These are phyloP conservation scores for Hypsizygus marmoreus DNA, from an alignment of 768 basidiomycete genomes.

Conservation along the genomic window DNA sequence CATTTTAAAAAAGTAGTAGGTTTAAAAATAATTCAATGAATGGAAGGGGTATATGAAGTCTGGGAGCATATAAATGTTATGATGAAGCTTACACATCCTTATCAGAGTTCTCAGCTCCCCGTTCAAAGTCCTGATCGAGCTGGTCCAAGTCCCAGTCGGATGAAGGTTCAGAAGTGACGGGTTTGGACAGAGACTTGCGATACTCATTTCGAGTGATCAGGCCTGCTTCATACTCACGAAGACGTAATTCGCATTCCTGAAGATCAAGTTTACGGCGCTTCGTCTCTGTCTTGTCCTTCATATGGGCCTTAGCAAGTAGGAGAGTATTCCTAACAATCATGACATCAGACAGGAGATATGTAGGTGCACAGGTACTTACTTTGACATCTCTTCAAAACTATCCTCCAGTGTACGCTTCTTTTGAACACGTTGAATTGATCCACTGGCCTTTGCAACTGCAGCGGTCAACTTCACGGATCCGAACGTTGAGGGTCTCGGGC, in stretches of 20 bases:
- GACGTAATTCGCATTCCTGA: slow-evolving; percentile 2
- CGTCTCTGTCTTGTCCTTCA: not conserved
- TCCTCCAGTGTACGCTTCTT: slow-evolving; percentile 8
- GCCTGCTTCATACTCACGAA: not conserved
- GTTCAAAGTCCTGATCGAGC: not conserved
- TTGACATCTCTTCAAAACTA: slow-evolving; percentile 9
- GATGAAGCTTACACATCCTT: not conserved
- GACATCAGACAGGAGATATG: not conserved
- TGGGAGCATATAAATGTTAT: not conserved
- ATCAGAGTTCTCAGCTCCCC: no score
- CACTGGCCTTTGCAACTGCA: slow-evolving; percentile 6
- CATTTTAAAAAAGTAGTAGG: slow-evolving; percentile 10
- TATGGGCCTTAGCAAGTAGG: not conserved
- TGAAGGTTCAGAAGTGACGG: not conserved
- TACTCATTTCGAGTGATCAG: not conserved
- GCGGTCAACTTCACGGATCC: not conserved
- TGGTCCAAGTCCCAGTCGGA: slow-evolving; percentile 1
- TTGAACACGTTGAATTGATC: slow-evolving; percentile 1
- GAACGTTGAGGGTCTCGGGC: not conserved
- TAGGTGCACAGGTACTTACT: no score
- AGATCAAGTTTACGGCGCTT: not conserved
- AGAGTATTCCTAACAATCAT: not conserved
- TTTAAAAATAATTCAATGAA: slow-evolving; percentile 1
- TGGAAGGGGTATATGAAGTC: not conserved
- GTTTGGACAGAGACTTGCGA: not conserved